Evolutionary conservation across 2,329 filamentous ascomycete species (phyloP), one percentile per base, ranked within the genome.

Genomic region (Endoconidiophora laricicola): DNA sequence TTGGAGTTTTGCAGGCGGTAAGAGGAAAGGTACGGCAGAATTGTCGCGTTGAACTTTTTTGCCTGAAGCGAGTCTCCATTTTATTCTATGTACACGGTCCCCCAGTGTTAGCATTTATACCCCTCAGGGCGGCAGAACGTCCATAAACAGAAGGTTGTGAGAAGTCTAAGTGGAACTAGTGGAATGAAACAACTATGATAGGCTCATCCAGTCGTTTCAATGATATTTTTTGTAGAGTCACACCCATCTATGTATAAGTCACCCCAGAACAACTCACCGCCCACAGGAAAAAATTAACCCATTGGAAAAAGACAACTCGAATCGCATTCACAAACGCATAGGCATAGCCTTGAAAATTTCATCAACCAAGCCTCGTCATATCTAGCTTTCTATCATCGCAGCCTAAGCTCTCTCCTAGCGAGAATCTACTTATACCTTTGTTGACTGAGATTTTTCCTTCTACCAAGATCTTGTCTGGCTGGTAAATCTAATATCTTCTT

Each of bases 1-100:
- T 46, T 20, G 44, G 26, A 37, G 5, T 29, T n/a, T 22, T 20
- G 14, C 14, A 45, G 44, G 50, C 50, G 41, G 50, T 52, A n/a
- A 23, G 16, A 3, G 4, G n/a, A 29, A 44, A 36, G 37, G 16
- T 6, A 29, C 45, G 50, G 45, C 45, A 48, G 36, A 48, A 52
- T 41, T 18, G 5, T 49, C 20, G 23, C 20, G 12, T 22, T 6
- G 1, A 5, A 20, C 3, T 12, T 48, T 52, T 52, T 46, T 45
- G 29, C 33, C 10, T 29, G n/a, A 24, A 37, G 23, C 23, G 18
- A 39, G 24, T n/a, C 26, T 20, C 29, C 10, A 22, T 3, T 14
- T 37, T 6, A 3, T 20, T 4, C n/a, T 16, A 33, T 3, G 12
- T 3, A 33, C 29, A 33, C 29, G 6, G 29, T 12, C 29, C 12